Evolutionary conservation across 1,139 yeast genomes (phyloP), one percentile per base, ranked within the genome.

Genomic region (Yamadazyma friedrichii): DNA sequence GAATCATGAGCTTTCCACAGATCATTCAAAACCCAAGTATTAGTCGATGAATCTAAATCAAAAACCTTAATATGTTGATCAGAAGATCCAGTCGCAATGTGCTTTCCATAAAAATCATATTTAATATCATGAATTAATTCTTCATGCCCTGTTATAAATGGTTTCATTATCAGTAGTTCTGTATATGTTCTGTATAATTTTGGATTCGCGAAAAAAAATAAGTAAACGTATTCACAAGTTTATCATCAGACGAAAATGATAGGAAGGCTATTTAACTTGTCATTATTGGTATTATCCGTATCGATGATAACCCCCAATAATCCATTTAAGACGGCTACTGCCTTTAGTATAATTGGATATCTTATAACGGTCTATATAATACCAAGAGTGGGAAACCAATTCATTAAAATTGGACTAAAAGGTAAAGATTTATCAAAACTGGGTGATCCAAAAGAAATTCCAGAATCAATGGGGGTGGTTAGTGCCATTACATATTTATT

Each of bases 1-100:
- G 95, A 84, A 53, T 93, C 96, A 58, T 93, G 98, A 1, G 98
- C 98, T 52, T 86, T 86, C 95, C 96, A 91, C 48, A 86, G 82
- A 61, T 89, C 96, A 51, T 83, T 82, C 42, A 85, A 64, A 12
- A 78, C 78, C 97, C 97, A 91, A 25, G 80, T 76, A 25, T 70
- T 66, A 6, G 78, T 63, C 22, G 67, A 49, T 11, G 78, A 61
- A 51, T 82, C 87, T 38, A 84, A 65, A 56, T 85, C 93, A 60
- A 88, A 91, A 30, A 91, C 91, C 55, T 88, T 88, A 48, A 91
- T 79, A 55, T 87, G 94, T 54, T 89, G 96, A 61, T 91, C 98
- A 0, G 95, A 85, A 8, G 96, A 87, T 43, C 94, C 89, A 0
- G 96, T 89, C 8, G 96, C 98, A 42, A 91, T 70, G 45, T 89